Evolutionary conservation across 2,329 filamentous ascomycete genomes (phyloP).

Genomic region (Trichoderma breve): DNA sequence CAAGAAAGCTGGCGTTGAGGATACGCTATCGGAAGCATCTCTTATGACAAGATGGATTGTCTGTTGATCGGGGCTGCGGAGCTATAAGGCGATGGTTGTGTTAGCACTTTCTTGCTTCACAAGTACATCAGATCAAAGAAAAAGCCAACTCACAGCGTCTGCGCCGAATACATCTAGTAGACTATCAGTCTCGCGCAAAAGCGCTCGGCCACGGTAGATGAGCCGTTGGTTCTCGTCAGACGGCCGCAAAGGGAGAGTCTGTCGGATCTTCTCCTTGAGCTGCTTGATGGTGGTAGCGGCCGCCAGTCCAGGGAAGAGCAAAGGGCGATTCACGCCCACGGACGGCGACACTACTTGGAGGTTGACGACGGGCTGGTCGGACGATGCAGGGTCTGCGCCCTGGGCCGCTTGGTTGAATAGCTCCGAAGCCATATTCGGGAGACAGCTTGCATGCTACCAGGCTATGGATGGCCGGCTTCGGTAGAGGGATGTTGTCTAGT

Average conservation of each 20-base stretch:
- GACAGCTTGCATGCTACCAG: slow-evolving; percentile 29
- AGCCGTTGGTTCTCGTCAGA: slow-evolving; percentile 56
- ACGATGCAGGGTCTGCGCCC: slow-evolving; percentile 25
- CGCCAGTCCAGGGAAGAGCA: slow-evolving; percentile 49
- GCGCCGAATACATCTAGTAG: slow-evolving; percentile 57
- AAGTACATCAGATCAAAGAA: not conserved
- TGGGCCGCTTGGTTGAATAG: slow-evolving; percentile 26
- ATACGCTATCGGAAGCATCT: slow-evolving; percentile 35
- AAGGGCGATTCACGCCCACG: slow-evolving; percentile 48
- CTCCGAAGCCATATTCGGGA: slow-evolving; percentile 41
- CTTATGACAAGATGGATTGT: slow-evolving; percentile 55
- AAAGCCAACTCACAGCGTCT: slow-evolving; percentile 45
- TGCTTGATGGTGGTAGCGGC: slow-evolving; percentile 53
- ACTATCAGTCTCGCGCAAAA: slow-evolving; percentile 54
- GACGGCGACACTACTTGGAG: slow-evolving; percentile 61
- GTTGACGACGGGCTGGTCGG: slow-evolving; percentile 46
- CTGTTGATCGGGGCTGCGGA: slow-evolving; percentile 46
- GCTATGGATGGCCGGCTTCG: not conserved
- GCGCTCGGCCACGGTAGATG: slow-evolving; percentile 58
- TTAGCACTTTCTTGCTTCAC: slow-evolving; percentile 15
- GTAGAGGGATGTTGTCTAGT: not conserved
- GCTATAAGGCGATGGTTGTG: slow-evolving; percentile 31
- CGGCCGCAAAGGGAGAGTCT: slow-evolving; percentile 49
- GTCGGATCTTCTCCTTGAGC: slow-evolving; percentile 58
- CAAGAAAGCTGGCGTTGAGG: slow-evolving; percentile 28